These are phyloP conservation scores for Taiozyma sp. DNA, from an alignment of 1,139 yeast genomes.

Conservation along the genomic window DNA sequence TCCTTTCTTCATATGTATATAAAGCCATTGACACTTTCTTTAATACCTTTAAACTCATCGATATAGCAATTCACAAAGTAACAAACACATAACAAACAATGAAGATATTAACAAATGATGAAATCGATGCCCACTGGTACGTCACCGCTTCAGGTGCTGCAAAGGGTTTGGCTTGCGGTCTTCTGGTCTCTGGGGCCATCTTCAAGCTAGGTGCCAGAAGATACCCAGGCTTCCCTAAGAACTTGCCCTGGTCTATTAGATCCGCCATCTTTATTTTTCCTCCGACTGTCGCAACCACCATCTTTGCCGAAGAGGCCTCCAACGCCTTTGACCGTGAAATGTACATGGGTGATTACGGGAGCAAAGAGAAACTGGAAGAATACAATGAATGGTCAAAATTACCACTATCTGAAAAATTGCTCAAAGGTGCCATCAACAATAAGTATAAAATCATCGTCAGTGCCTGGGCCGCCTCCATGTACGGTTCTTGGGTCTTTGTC, in stretches of 20 bases:
- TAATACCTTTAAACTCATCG: no score
- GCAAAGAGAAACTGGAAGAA: slow-evolving; percentile 40
- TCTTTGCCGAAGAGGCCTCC: slow-evolving; percentile 56
- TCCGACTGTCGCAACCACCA: slow-evolving; percentile 49
- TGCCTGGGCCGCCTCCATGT: slow-evolving; percentile 84
- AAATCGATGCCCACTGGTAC: slow-evolving; percentile 55
- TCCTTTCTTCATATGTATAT: neutral
- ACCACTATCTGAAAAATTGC: slow-evolving; percentile 38
- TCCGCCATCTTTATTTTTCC: slow-evolving; percentile 57
- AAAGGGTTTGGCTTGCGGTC: slow-evolving; percentile 57
- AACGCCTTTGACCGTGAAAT: slow-evolving; percentile 44
- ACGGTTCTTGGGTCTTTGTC: slow-evolving; percentile 74
- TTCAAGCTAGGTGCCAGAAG: slow-evolving; percentile 36
- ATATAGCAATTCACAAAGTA: no score
- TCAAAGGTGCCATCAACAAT: slow-evolving; percentile 45
- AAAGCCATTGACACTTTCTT: neutral
- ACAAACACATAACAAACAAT: slow-evolving; percentile 27
- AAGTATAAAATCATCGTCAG: slow-evolving; percentile 73
- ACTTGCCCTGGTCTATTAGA: slow-evolving; percentile 44
- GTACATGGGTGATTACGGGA: slow-evolving; percentile 34
- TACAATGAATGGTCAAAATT: slow-evolving; percentile 45
- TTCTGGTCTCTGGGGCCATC: slow-evolving; percentile 44
- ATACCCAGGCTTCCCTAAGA: slow-evolving; percentile 36
- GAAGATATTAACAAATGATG: slow-evolving; percentile 66
- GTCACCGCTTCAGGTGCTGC: slow-evolving; percentile 55